phyloP scores from a whole-genome alignment of 2,329 filamentous ascomycete species.

The Beauveria varroae region DNA sequence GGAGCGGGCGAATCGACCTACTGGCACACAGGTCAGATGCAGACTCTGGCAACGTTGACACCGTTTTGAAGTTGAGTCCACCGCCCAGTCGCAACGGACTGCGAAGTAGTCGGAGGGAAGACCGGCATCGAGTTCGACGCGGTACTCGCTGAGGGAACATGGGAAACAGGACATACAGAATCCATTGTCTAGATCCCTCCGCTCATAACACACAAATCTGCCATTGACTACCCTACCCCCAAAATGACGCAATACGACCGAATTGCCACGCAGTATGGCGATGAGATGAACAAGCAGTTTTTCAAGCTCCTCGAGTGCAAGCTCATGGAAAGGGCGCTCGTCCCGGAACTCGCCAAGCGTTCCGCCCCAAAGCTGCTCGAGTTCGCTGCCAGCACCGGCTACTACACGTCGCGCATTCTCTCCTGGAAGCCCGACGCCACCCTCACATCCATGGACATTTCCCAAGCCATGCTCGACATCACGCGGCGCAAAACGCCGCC shows the following conservation, averaged over 20 bases:
- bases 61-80: too few relatives aligned
- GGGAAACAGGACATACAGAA: too few relatives aligned
- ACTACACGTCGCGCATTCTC: constrained; percentile 4
- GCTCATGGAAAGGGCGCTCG: not conserved
- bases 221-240: too few relatives aligned
- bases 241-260: constrained; percentile 8
- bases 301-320: constrained; percentile 5
- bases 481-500: not conserved
- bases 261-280: not conserved
- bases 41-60: too few relatives aligned
- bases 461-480: not conserved
- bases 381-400: constrained; percentile 5
- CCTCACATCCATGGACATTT: constrained; percentile 3
- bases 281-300: not conserved
- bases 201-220: too few relatives aligned
- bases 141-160: too few relatives aligned
- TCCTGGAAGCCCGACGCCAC: not conserved
- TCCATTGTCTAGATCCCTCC: too few relatives aligned
- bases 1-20: too few relatives aligned
- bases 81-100: too few relatives aligned
- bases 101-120: too few relatives aligned
- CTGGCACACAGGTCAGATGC: too few relatives aligned
- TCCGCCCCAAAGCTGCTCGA: not conserved
- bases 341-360: not conserved
- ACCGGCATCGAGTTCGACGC: too few relatives aligned